Evolutionary conservation across 2,329 filamentous ascomycete species (phyloP).

Genomic region (Aspergillus fructus): DNA sequence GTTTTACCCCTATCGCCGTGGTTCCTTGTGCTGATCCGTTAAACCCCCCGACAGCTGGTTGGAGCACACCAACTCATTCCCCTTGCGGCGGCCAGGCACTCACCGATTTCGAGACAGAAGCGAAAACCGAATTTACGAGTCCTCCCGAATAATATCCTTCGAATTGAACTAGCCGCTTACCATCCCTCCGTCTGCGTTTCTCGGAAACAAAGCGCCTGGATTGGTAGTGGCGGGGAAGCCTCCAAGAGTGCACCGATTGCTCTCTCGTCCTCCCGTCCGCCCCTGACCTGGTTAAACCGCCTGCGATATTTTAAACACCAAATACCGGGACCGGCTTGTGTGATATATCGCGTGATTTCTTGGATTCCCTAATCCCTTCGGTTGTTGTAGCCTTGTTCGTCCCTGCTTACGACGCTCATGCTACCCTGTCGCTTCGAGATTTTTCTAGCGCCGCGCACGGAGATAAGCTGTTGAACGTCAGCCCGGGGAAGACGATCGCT

Average conservation of each 20-base stretch:
- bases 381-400: constrained; percentile 2
- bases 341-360: neutral
- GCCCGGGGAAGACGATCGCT: constrained; percentile 2
- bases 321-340: neutral
- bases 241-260: constrained; percentile 2
- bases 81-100: neutral
- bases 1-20: neutral
- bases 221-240: constrained; percentile 14
- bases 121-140: neutral
- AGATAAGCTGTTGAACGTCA: constrained; percentile 11
- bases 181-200: constrained; percentile 3
- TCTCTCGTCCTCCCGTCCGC: constrained; percentile 7
- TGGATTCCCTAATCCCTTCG: neutral
- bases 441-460: constrained; percentile 12
- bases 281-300: constrained; percentile 13
- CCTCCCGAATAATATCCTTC: neutral
- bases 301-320: neutral
- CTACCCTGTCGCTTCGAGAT: constrained; percentile 15
- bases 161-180: neutral
- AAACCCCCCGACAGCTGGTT: neutral
- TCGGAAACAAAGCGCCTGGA: constrained; percentile 8
- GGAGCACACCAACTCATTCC: neutral
- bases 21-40: constrained; percentile 1
- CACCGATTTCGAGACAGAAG: neutral
- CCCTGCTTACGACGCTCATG: constrained; percentile 14